Percentiles rank a stretch among this genome's conserved stretches.
These are phyloP conservation scores for Termitomyces sp. DNA, from an alignment of 768 basidiomycete species.

Conservation along the genomic window DNA sequence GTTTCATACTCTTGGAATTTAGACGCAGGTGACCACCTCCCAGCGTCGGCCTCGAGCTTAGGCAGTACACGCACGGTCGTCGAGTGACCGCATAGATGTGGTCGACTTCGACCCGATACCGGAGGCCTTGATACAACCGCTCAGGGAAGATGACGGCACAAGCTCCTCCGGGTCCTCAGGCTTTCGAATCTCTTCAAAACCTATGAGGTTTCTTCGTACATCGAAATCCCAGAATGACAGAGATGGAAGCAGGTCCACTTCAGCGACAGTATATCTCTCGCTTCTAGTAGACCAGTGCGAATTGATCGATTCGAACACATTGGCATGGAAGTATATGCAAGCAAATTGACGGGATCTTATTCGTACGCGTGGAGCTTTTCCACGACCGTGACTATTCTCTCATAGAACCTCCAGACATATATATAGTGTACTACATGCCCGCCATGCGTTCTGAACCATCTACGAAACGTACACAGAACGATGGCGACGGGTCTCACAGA, in stretches of 20 bases:
- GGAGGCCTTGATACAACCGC: not conserved
- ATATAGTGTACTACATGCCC: not conserved
- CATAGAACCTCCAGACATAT: too few relatives aligned
- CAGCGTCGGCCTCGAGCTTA: too few relatives aligned
- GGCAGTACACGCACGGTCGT: too few relatives aligned
- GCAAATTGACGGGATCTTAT: not conserved
- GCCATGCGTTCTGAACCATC: not conserved
- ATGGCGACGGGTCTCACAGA: not conserved
- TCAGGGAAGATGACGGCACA: not conserved
- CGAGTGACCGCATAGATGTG: too few relatives aligned
- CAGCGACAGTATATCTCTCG: not conserved
- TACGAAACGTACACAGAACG: not conserved
- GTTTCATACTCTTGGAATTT: not conserved
- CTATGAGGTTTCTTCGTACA: not conserved
- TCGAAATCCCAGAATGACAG: not conserved
- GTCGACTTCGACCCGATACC: not conserved
- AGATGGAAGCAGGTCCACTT: not conserved
- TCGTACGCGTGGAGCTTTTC: not conserved
- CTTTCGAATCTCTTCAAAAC: not conserved
- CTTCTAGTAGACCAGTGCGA: not conserved
- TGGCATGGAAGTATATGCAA: not conserved
- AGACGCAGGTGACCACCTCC: not conserved
- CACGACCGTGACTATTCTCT: constrained; percentile 2
- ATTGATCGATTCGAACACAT: not conserved
- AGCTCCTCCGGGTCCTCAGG: not conserved